phyloP scores from a whole-genome alignment of 2,329 filamentous ascomycete genomes.

The Aspergillus quadricinctus region DNA sequence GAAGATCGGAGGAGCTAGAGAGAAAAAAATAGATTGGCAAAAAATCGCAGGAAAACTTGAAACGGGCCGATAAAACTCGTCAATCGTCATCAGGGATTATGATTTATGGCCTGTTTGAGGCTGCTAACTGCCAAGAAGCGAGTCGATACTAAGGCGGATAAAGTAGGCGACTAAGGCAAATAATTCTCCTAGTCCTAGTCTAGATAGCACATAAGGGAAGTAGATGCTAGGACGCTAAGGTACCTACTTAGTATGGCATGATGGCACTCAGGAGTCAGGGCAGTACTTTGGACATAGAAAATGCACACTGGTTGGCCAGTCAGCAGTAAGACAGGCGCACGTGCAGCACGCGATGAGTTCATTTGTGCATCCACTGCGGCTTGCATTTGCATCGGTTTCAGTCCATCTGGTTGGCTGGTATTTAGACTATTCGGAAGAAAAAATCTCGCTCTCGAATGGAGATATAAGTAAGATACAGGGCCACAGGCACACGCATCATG shows the following conservation, averaged over 20 bases:
- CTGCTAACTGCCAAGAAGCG: background rate
- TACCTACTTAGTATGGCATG: no score
- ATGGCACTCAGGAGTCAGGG: no score
- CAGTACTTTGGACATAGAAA: background rate
- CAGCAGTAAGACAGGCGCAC: slow-evolving; percentile 4
- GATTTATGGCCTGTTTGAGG: background rate
- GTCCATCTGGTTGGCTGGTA: slow-evolving; percentile 4
- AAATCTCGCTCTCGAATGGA: background rate
- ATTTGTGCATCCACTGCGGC: slow-evolving; percentile 12
- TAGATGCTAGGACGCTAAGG: no score
- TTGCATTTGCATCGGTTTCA: background rate
- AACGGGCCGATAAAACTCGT: background rate
- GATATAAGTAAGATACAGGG: background rate
- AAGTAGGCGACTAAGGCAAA: background rate
- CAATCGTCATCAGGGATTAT: background rate
- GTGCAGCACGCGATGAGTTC: slow-evolving; percentile 13
- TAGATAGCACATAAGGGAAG: no score
- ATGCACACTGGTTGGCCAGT: background rate
- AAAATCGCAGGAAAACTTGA: background rate
- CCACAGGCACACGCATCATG: no score
- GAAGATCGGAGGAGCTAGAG: background rate
- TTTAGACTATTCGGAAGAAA: background rate
- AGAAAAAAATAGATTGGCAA: background rate
- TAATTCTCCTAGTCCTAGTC: background rate
- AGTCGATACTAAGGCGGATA: background rate